Percentiles rank a stretch among this genome's conserved stretches.
These are phyloP conservation scores for Sporodiniella umbellata DNA, from an alignment of 371 early-diverging fungal genomes.

Conservation along the genomic window DNA sequence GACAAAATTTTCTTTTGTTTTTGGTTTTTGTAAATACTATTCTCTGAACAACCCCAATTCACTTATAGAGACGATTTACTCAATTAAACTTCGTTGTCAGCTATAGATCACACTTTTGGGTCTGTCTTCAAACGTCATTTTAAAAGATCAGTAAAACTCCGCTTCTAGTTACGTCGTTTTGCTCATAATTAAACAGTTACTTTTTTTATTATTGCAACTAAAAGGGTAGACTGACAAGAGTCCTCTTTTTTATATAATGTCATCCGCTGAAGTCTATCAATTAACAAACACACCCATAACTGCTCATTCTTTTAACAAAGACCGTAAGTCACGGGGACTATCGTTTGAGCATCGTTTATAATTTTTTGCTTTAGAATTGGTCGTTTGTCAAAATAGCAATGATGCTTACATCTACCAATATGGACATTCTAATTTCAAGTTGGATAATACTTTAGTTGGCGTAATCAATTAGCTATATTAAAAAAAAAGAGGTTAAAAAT, in stretches of 20 bases:
- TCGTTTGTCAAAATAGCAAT: conserved; percentile 86
- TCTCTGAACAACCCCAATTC: too few relatives aligned
- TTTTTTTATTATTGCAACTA: too few relatives aligned
- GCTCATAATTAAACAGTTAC: too few relatives aligned
- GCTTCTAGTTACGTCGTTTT: too few relatives aligned
- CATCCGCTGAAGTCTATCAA: conserved; percentile 58
- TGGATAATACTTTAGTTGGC: conserved; percentile 71
- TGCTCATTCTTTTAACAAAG: conserved; percentile 89
- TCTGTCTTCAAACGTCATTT: too few relatives aligned
- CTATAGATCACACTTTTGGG: too few relatives aligned
- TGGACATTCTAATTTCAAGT: conserved; percentile 56
- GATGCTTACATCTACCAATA: conserved; percentile 86
- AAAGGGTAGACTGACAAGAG: conserved; percentile 48
- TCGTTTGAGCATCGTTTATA: not conserved
- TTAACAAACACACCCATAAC: conserved; percentile 78
- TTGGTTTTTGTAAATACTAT: too few relatives aligned
- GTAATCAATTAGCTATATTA: conserved; percentile 34
- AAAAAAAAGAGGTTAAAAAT: not conserved
- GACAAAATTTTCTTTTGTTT: too few relatives aligned
- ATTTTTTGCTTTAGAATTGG: conserved; percentile 66
- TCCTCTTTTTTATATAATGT: conserved; percentile 43
- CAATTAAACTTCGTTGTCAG: too few relatives aligned
- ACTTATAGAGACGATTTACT: too few relatives aligned
- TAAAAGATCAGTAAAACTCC: too few relatives aligned
- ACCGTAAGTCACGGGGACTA: conserved; percentile 42